Evolutionary conservation across 106 monocot genomes (phyloP), one percentile per base, ranked within the genome.

Genomic region (Apostasia ramifera): DNA sequence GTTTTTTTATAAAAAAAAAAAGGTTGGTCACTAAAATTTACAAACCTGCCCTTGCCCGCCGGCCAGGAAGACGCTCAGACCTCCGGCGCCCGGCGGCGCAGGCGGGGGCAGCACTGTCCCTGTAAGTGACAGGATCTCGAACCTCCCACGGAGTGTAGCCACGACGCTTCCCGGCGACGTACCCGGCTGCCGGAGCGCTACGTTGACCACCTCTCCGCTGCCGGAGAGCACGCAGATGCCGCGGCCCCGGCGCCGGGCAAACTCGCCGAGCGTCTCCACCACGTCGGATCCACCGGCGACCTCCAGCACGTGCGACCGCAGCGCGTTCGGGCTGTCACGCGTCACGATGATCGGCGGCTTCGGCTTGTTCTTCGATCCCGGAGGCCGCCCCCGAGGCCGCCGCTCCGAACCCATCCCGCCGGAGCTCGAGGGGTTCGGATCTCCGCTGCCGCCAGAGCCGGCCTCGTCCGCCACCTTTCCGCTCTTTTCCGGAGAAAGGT

Each of bases 31-130:
- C 26, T 26, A 26, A 26, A 26, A 26, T 26, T 26, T 26, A 26
- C 26, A 26, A 26, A 77, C 77, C 71, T 78, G 79, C 48, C 72
- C 86, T 79, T 84, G 82, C 67, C 82, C 79, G 5, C 88, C 82
- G 55, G 82, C 76, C 1, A 89, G 63, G 42, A 75, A 85, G 50
- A 89, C 77, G 2, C 69, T 75, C 59, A 85, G 65, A 13, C 89
- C 89, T 2, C 77, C 80, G 2, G 89, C 82, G 8, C 66, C 80
- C 10, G 82, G 80, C 0, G 82, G 85, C 8, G 85, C 82, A 3
- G 89, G 85, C 37, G 89, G 74, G 4, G 89, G 89, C 1, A 89
- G 75, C 8, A 89, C 77, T 4, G 85, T 78, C 40, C 85, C 85
- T 7, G 85, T 78, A 14, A 87, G 66, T 1, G 86, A 87, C 47